Evolutionary conservation across 441 rosid genomes (phyloP), one percentile per base, ranked within the genome.

Genomic region (Pelargonium exstipulatum): DNA sequence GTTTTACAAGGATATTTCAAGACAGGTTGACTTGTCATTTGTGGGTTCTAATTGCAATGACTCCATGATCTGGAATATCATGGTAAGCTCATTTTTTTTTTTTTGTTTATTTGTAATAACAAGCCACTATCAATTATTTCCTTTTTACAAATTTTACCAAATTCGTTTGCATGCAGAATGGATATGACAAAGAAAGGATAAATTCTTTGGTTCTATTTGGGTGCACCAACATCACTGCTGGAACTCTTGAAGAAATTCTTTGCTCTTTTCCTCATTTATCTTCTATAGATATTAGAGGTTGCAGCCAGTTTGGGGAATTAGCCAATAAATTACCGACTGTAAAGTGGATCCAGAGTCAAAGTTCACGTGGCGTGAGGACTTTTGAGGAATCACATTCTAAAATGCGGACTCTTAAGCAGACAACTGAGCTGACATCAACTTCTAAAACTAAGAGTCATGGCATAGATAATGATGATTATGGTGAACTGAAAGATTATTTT

Each of bases 401-500:
- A 80, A 66, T 81, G 73, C 83, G 83, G 83, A 85, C 83, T 77
- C 84, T 89, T 80, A 90, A 90, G 76, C 92, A 85, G 74, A 82
- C 80, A 55, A 83, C 84, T 60, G 90, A 84, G 74, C 81, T 74
- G 70, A 78, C 75, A 42, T 42, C 70, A 43, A 80, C 69, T 73
- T 70, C 83, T 64, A 84, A 80, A 73, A 63, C 81, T 64, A 85
- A 80, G 67, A 83, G 84, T 66, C 55, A 79, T 69, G 82, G 81
- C 43, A 74, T 78, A 58, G 87, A 82, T 80, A 72, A 82, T 53
- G 98, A 92, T 81, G 99, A 95, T 74, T 90, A 87, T 86, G 89
- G 97, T 75, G 92, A 86, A 73, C 84, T 95, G 83, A 95, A 87
- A 83, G 92, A 93, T 79, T 95, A 95, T 80, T 92, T 95, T 69